phyloP scores from a whole-genome alignment of 805 yeast genomes.

The Lipomyces mesembrius region DNA sequence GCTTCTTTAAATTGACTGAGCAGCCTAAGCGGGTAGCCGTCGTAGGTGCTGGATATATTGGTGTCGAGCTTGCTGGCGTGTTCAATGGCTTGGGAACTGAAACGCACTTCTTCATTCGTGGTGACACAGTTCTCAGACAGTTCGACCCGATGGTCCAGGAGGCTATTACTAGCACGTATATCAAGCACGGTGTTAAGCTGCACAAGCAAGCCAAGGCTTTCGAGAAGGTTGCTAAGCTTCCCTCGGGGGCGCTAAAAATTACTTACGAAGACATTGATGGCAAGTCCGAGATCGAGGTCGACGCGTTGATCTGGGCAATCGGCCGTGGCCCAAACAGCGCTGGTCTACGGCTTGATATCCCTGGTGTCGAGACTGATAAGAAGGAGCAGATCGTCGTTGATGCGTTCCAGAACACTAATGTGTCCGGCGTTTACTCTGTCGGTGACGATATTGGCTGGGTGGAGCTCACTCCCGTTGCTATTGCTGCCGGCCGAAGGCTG shows the following conservation, averaged over 20 bases:
- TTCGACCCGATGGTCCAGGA: conserved; percentile 83
- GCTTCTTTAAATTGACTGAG: conserved; percentile 75
- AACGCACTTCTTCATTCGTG: conserved; percentile 86
- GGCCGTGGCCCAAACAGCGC: conserved; percentile 83
- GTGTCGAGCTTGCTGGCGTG: conserved; percentile 93
- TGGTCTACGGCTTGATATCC: conserved; percentile 69
- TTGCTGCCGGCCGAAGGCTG: conserved; percentile 95
- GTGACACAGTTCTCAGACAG: conserved; percentile 84
- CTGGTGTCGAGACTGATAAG: conserved; percentile 67
- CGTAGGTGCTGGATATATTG: conserved; percentile 98
- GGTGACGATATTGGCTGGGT: conserved; percentile 91
- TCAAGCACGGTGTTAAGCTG: conserved; percentile 77
- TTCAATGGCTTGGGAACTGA: conserved; percentile 87
- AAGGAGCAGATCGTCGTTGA: conserved; percentile 72
- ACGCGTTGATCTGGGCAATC: conserved; percentile 87
- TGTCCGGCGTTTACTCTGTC: conserved; percentile 73
- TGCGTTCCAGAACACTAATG: conserved; percentile 82
- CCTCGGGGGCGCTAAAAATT: conserved; percentile 57
- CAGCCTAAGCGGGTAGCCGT: conserved; percentile 94
- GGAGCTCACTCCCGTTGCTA: conserved; percentile 97
- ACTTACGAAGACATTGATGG: conserved; percentile 50
- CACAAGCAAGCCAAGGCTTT: conserved; percentile 64
- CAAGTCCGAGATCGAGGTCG: conserved; percentile 62
- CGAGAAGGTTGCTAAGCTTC: conserved; percentile 51
- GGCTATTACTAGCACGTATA: conserved; percentile 79